Evolutionary conservation across 2,329 filamentous ascomycete genomes (phyloP), one percentile per base, ranked within the genome.

Genomic region (Biscogniauxia mediterranea): DNA sequence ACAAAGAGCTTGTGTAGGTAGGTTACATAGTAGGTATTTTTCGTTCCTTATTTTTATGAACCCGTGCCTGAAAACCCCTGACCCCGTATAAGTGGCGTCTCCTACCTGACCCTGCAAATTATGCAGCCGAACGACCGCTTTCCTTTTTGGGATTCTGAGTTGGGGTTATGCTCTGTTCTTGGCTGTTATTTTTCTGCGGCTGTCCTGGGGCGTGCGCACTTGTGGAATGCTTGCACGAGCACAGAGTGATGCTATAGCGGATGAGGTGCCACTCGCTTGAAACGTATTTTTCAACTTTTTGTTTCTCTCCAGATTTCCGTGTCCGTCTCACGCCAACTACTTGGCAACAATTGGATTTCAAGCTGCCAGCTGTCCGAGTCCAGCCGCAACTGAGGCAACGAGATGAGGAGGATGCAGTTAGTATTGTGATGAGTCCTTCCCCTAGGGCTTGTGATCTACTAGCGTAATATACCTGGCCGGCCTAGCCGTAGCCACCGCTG

Each of bases 101-200:
- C 28, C 38, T 46, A n/a, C 38, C 38, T 62, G 55, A 63, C 65
- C 60, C 57, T 65, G 63, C 60, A 66, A 67, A 64, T 67, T 69
- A 67, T 69, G 65, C 67, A 66, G 64, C 57, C 61, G 9, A 52
- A 63, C 57, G 56, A 60, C 64, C 63, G 63, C 66, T 68, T 68
- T 61, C 65, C 64, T 68, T 17, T 66, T 68, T 56, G 17, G 59
- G 66, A 58, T 52, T 25, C 58, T 60, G 59, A 46, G 57, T 65
- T 66, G 58, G 65, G 52, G 56, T 59, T 58, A 58, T 62, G 64
- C 59, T 66, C 64, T 64, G 56, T 61, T 67, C 59, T 63, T 61
- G 64, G 64, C 32, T 57, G 58, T 62, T 28, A 52, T 42, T 58
- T 15, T 13, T 13, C 26, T 49, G 54, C 38, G 51, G 23, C 38